phyloP scores from a whole-genome alignment of 2,329 filamentous ascomycete genomes.

The Septoria linicola region DNA sequence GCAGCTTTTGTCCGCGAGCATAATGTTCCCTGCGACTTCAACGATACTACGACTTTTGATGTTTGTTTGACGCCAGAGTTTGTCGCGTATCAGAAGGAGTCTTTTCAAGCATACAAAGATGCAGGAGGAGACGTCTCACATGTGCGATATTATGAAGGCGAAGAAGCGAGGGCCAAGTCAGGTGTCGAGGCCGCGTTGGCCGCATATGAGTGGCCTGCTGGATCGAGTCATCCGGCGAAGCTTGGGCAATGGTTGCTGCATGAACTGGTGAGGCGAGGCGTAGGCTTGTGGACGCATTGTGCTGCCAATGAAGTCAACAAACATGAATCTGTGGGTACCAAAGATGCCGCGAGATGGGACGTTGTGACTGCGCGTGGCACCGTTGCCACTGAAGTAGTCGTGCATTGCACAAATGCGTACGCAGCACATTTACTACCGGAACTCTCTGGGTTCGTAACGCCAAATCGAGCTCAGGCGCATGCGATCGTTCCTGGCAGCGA shows the following conservation, averaged over 20 bases:
- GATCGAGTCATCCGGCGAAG: slow-evolving; percentile 52
- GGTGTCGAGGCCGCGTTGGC: slow-evolving; percentile 42
- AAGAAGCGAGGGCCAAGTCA: slow-evolving; percentile 43
- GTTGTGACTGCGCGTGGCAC: slow-evolving; percentile 40
- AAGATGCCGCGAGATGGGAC: slow-evolving; percentile 32
- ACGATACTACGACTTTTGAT: slow-evolving; percentile 49
- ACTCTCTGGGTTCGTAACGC: slow-evolving; percentile 40
- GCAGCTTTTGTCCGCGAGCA: slow-evolving; percentile 45
- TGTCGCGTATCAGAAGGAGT: slow-evolving; percentile 46
- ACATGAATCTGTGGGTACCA: slow-evolving; percentile 19
- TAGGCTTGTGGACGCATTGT: slow-evolving; percentile 46
- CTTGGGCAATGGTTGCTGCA: slow-evolving; percentile 50
- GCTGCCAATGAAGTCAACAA: slow-evolving; percentile 36
- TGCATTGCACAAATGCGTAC: slow-evolving; percentile 47
- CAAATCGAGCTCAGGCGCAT: slow-evolving; percentile 49
- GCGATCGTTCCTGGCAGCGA: slow-evolving; percentile 43
- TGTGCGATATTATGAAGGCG: slow-evolving; percentile 42
- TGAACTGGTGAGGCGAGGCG: slow-evolving; percentile 41
- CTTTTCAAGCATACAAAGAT: slow-evolving; percentile 41
- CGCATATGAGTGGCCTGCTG: slow-evolving; percentile 55
- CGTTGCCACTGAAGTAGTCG: slow-evolving; percentile 33
- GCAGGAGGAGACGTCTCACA: slow-evolving; percentile 49
- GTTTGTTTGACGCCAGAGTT: slow-evolving; percentile 52
- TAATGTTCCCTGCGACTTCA: slow-evolving; percentile 48
- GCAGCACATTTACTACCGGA: slow-evolving; percentile 42